These are phyloP conservation scores for Rickenella mellea DNA, from an alignment of 768 basidiomycete genomes.

Conservation along the genomic window DNA sequence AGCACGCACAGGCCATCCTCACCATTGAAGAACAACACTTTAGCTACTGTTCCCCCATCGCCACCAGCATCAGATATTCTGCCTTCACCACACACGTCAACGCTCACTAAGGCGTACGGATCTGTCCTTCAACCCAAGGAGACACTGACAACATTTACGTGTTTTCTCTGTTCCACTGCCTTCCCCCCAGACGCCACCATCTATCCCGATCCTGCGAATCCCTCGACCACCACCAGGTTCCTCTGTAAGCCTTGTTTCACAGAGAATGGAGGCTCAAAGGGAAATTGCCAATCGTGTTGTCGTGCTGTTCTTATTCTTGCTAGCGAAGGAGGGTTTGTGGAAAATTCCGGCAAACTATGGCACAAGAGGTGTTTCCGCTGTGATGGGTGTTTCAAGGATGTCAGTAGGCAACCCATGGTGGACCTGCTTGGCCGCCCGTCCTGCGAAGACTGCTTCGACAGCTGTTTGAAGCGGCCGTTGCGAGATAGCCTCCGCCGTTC, in stretches of 20 bases:
- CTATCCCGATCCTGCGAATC: constrained; percentile 57
- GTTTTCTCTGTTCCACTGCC: constrained; percentile 48
- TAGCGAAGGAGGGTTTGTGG: constrained; percentile 69
- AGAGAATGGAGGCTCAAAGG: constrained; percentile 66
- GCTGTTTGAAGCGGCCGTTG: constrained; percentile 48
- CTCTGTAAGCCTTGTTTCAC: constrained; percentile 70
- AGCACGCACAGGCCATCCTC: constrained; percentile 46
- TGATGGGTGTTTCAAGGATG: constrained; percentile 59
- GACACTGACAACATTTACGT: constrained; percentile 58
- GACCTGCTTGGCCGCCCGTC: constrained; percentile 76
- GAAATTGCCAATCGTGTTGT: constrained; percentile 56
- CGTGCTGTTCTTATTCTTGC: constrained; percentile 68
- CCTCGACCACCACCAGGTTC: constrained; percentile 33
- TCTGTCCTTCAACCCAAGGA: constrained; percentile 76
- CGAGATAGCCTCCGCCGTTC: constrained; percentile 28
- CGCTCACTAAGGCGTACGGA: constrained; percentile 75
- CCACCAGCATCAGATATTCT: constrained; percentile 50
- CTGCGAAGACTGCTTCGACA: constrained; percentile 75
- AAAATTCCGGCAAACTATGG: constrained; percentile 64
- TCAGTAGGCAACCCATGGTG: constrained; percentile 69
- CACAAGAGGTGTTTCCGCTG: constrained; percentile 78
- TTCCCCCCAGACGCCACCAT: constrained; percentile 82
- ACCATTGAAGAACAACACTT: constrained; percentile 37
- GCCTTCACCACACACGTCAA: constrained; percentile 44
- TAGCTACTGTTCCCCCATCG: constrained; percentile 21